Conservation (phyloP, 2,329 filamentous ascomycete species). For the Colletotrichum sp. region DNA sequence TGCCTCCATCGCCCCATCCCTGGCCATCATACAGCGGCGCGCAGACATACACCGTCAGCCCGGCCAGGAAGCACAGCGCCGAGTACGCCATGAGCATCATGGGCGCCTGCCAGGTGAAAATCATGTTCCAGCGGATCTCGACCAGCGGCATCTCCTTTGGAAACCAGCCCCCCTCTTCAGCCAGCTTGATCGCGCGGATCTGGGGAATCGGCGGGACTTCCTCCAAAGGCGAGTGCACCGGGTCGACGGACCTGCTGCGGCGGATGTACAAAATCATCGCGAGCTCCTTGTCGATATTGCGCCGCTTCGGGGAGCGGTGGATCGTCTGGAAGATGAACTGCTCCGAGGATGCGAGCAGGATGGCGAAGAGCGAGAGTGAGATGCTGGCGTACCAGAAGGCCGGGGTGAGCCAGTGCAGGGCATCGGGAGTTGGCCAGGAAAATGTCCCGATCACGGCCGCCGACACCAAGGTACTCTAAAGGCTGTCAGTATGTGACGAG, state of each 20-base stretch:
- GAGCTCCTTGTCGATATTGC: constrained; percentile 15
- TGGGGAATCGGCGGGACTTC: constrained; percentile 19
- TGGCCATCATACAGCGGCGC: constrained; percentile 26
- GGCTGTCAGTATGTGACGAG: not conserved
- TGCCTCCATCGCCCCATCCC: constrained; percentile 17
- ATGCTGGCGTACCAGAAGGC: constrained; percentile 28
- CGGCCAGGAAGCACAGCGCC: constrained; percentile 25
- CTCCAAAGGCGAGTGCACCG: constrained; percentile 8
- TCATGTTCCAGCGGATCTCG: constrained; percentile 31
- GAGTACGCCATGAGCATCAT: constrained; percentile 32
- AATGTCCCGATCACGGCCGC: constrained; percentile 32
- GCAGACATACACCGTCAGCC: constrained; percentile 27
- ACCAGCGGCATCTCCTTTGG: constrained; percentile 20
- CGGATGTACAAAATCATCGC: constrained; percentile 24
- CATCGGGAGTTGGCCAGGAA: constrained; percentile 26
- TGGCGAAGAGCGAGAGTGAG: constrained; percentile 29
- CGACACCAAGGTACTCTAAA: constrained; percentile 27
- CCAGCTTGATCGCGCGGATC: constrained; percentile 13
- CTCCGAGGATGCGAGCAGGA: constrained; percentile 30
- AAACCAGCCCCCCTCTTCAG: constrained; percentile 15
- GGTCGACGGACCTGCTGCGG: constrained; percentile 2
- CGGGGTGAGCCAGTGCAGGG: constrained; percentile 28
- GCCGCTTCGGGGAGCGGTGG: constrained; percentile 19
- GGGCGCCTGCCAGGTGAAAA: constrained; percentile 33
- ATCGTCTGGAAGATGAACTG: constrained; percentile 29